A percentile compares a stretch with the other conserved stretches of the same genome.
These are phyloP conservation scores for Cyathus striatus DNA, from an alignment of 768 basidiomycete species.

Conservation along the genomic window DNA sequence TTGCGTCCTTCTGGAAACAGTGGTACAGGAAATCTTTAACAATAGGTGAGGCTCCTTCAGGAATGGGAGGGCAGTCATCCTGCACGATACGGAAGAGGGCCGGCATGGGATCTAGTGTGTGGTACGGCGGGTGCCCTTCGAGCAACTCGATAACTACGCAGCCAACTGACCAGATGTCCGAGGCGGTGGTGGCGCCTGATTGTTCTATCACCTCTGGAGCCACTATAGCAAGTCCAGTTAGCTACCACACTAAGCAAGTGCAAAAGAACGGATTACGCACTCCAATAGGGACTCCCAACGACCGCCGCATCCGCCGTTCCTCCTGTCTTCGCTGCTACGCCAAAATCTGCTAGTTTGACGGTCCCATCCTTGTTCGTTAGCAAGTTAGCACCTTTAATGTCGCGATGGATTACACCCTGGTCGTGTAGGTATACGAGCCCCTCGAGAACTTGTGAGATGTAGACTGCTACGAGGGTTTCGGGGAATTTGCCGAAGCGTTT, in stretches of 20 bases:
- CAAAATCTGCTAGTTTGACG: slow-evolving; percentile 99
- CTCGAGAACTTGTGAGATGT: slow-evolving; percentile 93
- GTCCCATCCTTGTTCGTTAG: slow-evolving; percentile 98
- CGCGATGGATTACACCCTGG: slow-evolving; percentile 98
- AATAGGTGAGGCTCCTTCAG: slow-evolving; percentile 90
- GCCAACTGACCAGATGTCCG: slow-evolving; percentile 92
- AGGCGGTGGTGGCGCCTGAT: slow-evolving; percentile 92
- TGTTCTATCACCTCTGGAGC: slow-evolving; percentile 99
- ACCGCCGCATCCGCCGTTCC: slow-evolving; percentile 85
- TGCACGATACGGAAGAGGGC: slow-evolving; percentile 98
- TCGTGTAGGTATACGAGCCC: slow-evolving; percentile 97
- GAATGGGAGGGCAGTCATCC: slow-evolving; percentile 95
- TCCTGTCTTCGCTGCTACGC: slow-evolving; percentile 80
- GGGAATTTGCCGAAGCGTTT: slow-evolving; percentile 99
- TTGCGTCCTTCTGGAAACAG: slow-evolving; percentile 97
- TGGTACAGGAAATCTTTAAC: slow-evolving; percentile 96
- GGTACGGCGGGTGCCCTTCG: slow-evolving; percentile 91
- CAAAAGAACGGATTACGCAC: slow-evolving; percentile 34
- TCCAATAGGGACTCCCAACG: slow-evolving; percentile 99
- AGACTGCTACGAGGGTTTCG: slow-evolving; percentile 92
- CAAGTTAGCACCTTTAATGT: slow-evolving; percentile 99
- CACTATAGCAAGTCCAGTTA: slow-evolving; percentile 71
- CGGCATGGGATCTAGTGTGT: slow-evolving; percentile 95
- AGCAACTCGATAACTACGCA: slow-evolving; percentile 97
- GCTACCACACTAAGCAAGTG: slow-evolving; percentile 5